Conservation (phyloP, 73 alveolate genomes). For the Paramecium sonneborni region DNA sequence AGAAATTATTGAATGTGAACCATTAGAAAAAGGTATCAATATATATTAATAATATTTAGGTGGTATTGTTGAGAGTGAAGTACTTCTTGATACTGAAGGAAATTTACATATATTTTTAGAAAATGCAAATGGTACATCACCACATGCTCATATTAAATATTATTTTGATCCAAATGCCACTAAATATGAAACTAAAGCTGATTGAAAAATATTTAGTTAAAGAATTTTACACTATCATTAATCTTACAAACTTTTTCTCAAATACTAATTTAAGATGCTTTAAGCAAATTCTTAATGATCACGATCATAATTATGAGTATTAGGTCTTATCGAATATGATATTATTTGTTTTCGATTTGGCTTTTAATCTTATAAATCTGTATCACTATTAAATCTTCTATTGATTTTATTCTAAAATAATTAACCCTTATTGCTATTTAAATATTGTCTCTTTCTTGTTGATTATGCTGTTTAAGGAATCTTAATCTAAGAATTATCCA, state of each 20-base stretch:
- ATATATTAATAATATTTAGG: slow-evolving; percentile 35
- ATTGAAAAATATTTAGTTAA: slow-evolving; percentile 38
- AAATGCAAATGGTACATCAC: slow-evolving; percentile 93
- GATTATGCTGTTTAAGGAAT: background rate
- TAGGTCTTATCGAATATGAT: background rate
- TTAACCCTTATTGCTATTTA: background rate
- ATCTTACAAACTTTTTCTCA: background rate
- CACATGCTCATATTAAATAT: slow-evolving; percentile 84
- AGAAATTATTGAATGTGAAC: slow-evolving; percentile 78
- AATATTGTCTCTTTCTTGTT: background rate
- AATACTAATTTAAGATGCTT: background rate
- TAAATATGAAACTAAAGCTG: slow-evolving; percentile 55
- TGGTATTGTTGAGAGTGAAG: slow-evolving; percentile 92
- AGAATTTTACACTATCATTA: background rate
- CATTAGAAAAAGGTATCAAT: slow-evolving; percentile 55
- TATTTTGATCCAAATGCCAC: slow-evolving; percentile 65
- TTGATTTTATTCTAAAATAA: background rate
- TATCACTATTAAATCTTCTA: background rate
- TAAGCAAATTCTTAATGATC: slow-evolving; percentile 17
- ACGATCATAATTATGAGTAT: background rate
- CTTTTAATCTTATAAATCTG: background rate
- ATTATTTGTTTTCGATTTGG: background rate
- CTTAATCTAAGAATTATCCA: background rate
- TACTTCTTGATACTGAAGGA: slow-evolving; percentile 90
- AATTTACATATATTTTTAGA: slow-evolving; percentile 92